A percentile compares a stretch with the other conserved stretches of the same genome.
phyloP scores from a whole-genome alignment of 305 asterid genomes.

The Euphrasia arctica region DNA sequence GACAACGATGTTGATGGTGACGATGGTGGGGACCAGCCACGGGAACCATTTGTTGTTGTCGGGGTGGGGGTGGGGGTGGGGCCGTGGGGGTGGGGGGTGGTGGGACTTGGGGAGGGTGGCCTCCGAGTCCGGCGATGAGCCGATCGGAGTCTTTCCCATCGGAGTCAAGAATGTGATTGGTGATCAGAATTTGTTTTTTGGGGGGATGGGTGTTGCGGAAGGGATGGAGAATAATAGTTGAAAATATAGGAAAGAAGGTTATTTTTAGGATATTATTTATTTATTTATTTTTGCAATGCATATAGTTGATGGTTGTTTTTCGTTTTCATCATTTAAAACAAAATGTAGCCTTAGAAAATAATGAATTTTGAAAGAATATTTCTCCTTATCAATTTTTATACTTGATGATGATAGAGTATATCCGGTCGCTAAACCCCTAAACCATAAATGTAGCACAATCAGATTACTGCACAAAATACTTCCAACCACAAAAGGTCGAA shows the following conservation, averaged over 20 bases:
- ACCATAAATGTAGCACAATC: too few species aligned
- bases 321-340: too few species aligned
- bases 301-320: slow-evolving; percentile 4
- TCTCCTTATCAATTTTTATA: too few species aligned
- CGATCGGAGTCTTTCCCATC: slow-evolving; percentile 63
- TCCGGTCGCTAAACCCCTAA: too few species aligned
- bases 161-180: slow-evolving; percentile 21
- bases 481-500: too few species aligned
- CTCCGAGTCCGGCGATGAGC: slow-evolving; percentile 51
- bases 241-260: background rate
- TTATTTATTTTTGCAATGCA: slow-evolving; percentile 3
- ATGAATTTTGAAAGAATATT: too few species aligned
- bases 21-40: slow-evolving; percentile 72
- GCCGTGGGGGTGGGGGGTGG: slow-evolving; percentile 30
- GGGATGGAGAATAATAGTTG: slow-evolving; percentile 1
- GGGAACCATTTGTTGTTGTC: slow-evolving; percentile 54
- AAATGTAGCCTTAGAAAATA: too few species aligned
- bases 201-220: slow-evolving; percentile 21
- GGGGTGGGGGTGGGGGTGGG: slow-evolving; percentile 31
- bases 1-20: slow-evolving; percentile 45
- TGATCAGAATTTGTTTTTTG: background rate
- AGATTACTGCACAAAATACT: too few species aligned
- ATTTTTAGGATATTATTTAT: slow-evolving; percentile 4
- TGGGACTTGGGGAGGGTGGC: slow-evolving; percentile 25
- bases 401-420: too few species aligned